Evolutionary conservation across 495 filamentous ascomycete genomes (phyloP), one percentile per base, ranked within the genome.

Genomic region (Chaetomium tenue): DNA sequence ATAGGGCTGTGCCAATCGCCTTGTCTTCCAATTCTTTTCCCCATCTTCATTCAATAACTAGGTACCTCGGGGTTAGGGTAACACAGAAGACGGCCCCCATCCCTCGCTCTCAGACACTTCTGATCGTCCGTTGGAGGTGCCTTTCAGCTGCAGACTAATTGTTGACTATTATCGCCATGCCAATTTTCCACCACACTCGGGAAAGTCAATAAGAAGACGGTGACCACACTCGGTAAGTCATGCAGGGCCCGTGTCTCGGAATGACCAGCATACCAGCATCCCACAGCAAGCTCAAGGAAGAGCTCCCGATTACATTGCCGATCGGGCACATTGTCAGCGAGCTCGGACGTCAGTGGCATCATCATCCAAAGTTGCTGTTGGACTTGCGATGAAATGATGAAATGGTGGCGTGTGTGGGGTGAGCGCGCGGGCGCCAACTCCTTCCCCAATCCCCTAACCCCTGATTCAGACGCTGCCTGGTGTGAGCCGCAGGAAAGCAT

Each of bases 401-500:
- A n/a, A n/a, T n/a, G 28, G 6, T 30, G 28, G 28, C 28, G 28
- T 11, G 46, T 23, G 46, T 23, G 46, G 46, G 46, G 46, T 50
- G 28, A 3, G 20, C 46, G 16, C 6, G 20, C 46, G 16, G 33
- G 40, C 16, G 40, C 40, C 40, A 18, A 44, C 16, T 16, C 9
- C 40, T 44, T 18, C 18, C 44, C 46, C 23, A 28, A 9, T n/a
- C 39, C 39, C 25, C 7, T 2, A 9, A 23, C 46, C 15, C 20
- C 20, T 58, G 20, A 44, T 16, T 42, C 37, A 11, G 20, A 2
- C 12, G 37, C 25, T 62, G 60, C 60, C 60, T 62, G 39, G 39
- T 9, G 39, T 33, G 50, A 28, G 60, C 50, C 60, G 39, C 60
- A 42, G 9, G 30, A 33, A 30, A 20, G 53, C 60, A 55, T n/a